These are phyloP conservation scores for Xylariaceae sp. DNA, from an alignment of 2,329 filamentous ascomycete genomes.

Conservation along the genomic window DNA sequence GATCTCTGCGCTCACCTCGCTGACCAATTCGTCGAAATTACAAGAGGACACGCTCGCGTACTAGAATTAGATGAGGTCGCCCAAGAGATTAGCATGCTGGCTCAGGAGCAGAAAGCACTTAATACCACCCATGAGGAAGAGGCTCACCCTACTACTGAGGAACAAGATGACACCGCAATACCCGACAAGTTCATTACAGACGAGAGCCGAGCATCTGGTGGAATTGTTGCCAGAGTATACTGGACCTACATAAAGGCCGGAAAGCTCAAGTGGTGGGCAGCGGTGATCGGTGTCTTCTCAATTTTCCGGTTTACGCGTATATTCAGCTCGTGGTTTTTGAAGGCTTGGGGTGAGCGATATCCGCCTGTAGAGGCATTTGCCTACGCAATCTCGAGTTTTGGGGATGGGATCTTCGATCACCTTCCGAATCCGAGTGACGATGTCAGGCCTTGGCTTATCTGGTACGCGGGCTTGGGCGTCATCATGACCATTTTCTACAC, in stretches of 20 bases:
- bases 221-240: slow-evolving; percentile 77
- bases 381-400: slow-evolving; percentile 11
- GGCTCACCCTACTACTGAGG: slow-evolving; percentile 39
- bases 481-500: slow-evolving; percentile 65
- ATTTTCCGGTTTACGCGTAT: slow-evolving; percentile 69
- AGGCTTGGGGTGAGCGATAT: slow-evolving; percentile 85
- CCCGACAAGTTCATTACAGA: slow-evolving; percentile 82
- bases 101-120: slow-evolving; percentile 34
- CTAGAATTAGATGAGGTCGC: slow-evolving; percentile 53
- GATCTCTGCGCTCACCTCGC: slow-evolving; percentile 77
- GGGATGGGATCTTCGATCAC: slow-evolving; percentile 48
- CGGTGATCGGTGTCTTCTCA: slow-evolving; percentile 67
- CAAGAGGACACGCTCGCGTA: slow-evolving; percentile 61
- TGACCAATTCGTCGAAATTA: slow-evolving; percentile 74
- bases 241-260: slow-evolving; percentile 87
- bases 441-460: slow-evolving; percentile 75
- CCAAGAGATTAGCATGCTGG: slow-evolving; percentile 44
- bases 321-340: slow-evolving; percentile 78
- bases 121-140: slow-evolving; percentile 41
- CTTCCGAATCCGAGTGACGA: slow-evolving; percentile 71
- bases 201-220: slow-evolving; percentile 74
- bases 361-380: slow-evolving; percentile 38
- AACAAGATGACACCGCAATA: slow-evolving; percentile 56
- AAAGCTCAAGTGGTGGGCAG: slow-evolving; percentile 73
- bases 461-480: slow-evolving; percentile 70